Evolutionary conservation across 768 basidiomycete species (phyloP), one percentile per base, ranked within the genome.

Genomic region (Lactarius tabidus): DNA sequence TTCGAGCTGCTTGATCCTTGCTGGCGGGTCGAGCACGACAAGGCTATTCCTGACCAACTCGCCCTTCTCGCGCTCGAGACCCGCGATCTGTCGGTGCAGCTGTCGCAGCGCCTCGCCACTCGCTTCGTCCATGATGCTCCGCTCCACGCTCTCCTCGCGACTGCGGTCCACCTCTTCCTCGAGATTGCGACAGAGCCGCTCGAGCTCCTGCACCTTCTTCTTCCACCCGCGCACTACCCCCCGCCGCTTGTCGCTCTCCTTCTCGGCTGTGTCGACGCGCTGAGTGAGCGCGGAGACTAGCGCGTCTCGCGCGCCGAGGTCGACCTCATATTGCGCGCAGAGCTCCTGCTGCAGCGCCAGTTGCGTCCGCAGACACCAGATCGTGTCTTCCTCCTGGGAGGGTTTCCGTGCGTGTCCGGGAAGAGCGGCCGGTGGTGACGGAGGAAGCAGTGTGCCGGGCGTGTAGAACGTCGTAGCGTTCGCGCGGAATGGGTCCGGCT

Each of bases 111-210:
- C 92, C 74, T 87, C 86, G 2, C 88, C 82, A 64, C 89, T 90
- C 1, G 90, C 88, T 68, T 87, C 88, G 70, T 91, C 90, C 81
- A 96, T 95, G 45, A 95, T 77, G 67, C 92, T 90, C 23, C 87
- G 79, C 65, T 90, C 89, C 74, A 93, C 78, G 70, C 88, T 91
- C 71, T 91, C 91, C 69, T 90, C 86, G 45, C 93, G 81, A 51
- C 89, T 89, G 8, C 84, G 80, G 66, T 98, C 95, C 33, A 95
- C 90, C 72, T 95, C 90, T 72, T 95, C 93, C 78, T 96, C 90
- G 35, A 89, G 79, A 62, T 79, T 76, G 18, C 85, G 81, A 59
- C 87, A 86, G 65, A 84, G 78, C 67, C 79, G 82, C 76, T 93
- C 90, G 55, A 93, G 77, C 67, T 91, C 89, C 60, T 80, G 79